phyloP scores from a whole-genome alignment of 2,329 filamentous ascomycete species.

The Fusarium sororula region DNA sequence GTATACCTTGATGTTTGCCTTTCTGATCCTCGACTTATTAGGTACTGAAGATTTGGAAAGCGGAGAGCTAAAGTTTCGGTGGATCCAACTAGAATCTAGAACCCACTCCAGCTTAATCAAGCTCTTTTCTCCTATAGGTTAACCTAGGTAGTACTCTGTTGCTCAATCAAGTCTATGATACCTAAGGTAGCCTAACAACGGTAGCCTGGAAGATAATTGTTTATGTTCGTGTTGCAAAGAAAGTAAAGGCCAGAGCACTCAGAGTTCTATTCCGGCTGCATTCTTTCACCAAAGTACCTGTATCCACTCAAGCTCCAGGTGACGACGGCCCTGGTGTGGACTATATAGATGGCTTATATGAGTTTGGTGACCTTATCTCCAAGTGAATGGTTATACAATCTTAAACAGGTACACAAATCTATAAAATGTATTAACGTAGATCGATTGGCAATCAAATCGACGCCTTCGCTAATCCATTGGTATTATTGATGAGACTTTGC shows the following conservation, averaged over 20 bases:
- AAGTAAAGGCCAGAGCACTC: not conserved
- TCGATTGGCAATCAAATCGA: not conserved
- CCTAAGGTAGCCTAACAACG: not conserved
- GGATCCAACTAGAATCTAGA: not conserved
- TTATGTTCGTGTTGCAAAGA: not conserved
- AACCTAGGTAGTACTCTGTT: not conserved
- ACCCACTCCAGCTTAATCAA: not conserved
- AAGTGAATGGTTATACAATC: not conserved
- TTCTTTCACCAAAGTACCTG: not conserved
- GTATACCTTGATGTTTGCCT: not conserved
- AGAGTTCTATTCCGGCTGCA: not conserved
- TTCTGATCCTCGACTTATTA: not conserved
- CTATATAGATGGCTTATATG: not conserved
- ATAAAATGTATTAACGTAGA: not conserved
- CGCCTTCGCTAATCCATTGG: not conserved
- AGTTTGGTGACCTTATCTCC: not conserved
- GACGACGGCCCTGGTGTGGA: too few relatives aligned
- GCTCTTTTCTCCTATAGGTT: not conserved
- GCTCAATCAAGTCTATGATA: not conserved
- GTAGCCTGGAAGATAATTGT: not conserved
- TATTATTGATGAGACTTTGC: not conserved
- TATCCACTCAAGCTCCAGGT: not conserved
- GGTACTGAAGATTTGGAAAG: not conserved
- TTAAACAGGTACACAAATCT: not conserved
- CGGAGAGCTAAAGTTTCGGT: not conserved